Evolutionary conservation across 495 filamentous ascomycete genomes (phyloP).

Genomic region (Aspergillus baeticus): DNA sequence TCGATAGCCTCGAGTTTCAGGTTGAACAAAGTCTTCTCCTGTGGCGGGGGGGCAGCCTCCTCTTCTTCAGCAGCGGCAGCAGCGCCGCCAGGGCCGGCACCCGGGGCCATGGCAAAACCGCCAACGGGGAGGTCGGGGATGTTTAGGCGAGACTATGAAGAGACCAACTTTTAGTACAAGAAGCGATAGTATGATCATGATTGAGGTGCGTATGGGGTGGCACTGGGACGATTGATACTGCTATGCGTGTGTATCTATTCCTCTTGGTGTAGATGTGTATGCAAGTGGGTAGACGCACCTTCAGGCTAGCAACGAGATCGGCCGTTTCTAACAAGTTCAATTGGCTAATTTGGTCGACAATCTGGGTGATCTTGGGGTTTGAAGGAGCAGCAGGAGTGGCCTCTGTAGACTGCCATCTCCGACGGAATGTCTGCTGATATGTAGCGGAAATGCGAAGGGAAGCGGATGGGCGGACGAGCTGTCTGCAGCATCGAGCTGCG

Average conservation of each 20-base stretch:
- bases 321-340: constrained; percentile 97
- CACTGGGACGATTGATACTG: not conserved
- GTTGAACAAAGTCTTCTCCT: constrained; percentile 97
- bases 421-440: constrained; percentile 45
- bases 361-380: constrained; percentile 85
- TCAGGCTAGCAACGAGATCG: constrained; percentile 87
- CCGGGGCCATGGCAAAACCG: constrained; percentile 70
- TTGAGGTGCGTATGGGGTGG: not conserved
- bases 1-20: constrained; percentile 90
- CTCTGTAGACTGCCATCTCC: constrained; percentile 49
- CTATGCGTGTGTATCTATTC: not conserved
- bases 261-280: not conserved
- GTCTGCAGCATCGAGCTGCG: constrained; percentile 48
- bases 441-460: constrained; percentile 45
- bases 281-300: constrained; percentile 54
- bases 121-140: constrained; percentile 97
- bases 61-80: constrained; percentile 80
- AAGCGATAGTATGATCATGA: not conserved
- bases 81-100: constrained; percentile 53
- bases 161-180: not conserved
- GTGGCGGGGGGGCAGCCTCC: constrained; percentile 72
- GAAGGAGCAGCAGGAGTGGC: constrained; percentile 52
- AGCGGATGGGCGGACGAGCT: constrained; percentile 45
- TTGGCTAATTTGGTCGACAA: constrained; percentile 97
- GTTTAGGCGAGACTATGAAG: constrained; percentile 79